These are phyloP conservation scores for Ettlia oleoabundans DNA, from an alignment of 139 green algal species.

Conservation along the genomic window DNA sequence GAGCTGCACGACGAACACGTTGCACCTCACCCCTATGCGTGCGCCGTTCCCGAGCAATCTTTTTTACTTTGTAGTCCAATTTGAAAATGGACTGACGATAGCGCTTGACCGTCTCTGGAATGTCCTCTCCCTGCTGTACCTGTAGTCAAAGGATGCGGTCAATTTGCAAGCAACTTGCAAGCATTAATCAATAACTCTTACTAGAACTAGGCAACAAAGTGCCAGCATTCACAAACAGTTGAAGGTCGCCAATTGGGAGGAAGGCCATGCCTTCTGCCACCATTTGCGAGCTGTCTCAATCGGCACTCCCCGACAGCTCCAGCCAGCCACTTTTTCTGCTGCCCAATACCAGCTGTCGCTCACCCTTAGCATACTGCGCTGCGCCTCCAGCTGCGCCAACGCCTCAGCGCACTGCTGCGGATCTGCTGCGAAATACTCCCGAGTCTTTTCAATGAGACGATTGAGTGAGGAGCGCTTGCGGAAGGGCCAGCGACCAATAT, in stretches of 20 bases:
- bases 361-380: slow-evolving; percentile 23
- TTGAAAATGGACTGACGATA: slow-evolving; percentile 36
- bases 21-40: slow-evolving; percentile 2
- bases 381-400: slow-evolving; percentile 30
- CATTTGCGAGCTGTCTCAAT: too few species aligned
- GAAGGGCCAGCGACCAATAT: slow-evolving; percentile 45
- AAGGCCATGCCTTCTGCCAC: too few species aligned
- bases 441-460: slow-evolving; percentile 33
- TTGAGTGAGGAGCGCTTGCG: slow-evolving; percentile 47
- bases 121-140: slow-evolving; percentile 23
- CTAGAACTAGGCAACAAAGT: too few species aligned
- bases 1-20: background rate
- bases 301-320: too few species aligned
- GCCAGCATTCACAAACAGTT: too few species aligned
- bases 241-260: too few species aligned
- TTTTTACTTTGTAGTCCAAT: slow-evolving; percentile 35
- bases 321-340: too few species aligned
- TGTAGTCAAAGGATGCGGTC: background rate
- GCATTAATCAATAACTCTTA: too few species aligned
- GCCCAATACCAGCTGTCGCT: too few species aligned
- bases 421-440: slow-evolving; percentile 11
- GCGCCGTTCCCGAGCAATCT: slow-evolving; percentile 15
- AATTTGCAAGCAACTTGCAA: background rate
- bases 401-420: slow-evolving; percentile 28
- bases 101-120: slow-evolving; percentile 25